These are phyloP conservation scores for Torulaspora globosa DNA, from an alignment of 1,139 yeast genomes.

Conservation along the genomic window DNA sequence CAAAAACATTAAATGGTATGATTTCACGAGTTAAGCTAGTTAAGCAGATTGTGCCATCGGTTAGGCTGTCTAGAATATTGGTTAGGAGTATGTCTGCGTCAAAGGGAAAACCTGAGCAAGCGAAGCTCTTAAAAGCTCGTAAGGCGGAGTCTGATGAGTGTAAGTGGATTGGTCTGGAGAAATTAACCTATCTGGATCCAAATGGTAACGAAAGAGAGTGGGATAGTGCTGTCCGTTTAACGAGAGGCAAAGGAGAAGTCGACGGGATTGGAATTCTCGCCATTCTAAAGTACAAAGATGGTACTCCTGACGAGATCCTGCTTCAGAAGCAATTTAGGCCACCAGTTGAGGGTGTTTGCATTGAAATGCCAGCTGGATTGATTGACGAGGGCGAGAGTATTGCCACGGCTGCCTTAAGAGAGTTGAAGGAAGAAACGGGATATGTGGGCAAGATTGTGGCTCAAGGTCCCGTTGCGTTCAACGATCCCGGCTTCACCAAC, in stretches of 20 bases:
- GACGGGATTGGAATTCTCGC: constrained; percentile 93
- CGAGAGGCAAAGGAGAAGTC: constrained; percentile 59
- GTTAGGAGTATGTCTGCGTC: constrained; percentile 25
- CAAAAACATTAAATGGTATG: neutral
- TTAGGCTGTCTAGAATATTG: neutral
- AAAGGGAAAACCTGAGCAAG: constrained; percentile 39
- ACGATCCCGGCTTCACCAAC: constrained; percentile 93
- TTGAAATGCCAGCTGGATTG: constrained; percentile 94
- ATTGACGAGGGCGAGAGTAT: constrained; percentile 79
- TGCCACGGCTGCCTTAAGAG: constrained; percentile 79
- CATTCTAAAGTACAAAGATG: constrained; percentile 48
- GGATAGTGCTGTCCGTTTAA: constrained; percentile 87
- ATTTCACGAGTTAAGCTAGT: neutral
- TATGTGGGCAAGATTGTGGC: constrained; percentile 54
- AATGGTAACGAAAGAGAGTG: constrained; percentile 59
- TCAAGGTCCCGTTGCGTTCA: constrained; percentile 57
- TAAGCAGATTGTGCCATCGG: neutral
- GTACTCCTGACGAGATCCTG: constrained; percentile 53
- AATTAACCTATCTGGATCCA: constrained; percentile 68
- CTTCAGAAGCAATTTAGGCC: constrained; percentile 89
- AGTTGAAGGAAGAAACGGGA: constrained; percentile 88
- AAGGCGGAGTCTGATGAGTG: constrained; percentile 43
- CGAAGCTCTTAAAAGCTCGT: constrained; percentile 38
- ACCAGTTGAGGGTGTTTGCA: constrained; percentile 80
- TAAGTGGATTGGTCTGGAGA: constrained; percentile 58